Evolutionary conservation across 2,329 filamentous ascomycete genomes (phyloP).

Genomic region (Botrytis byssoidea): DNA sequence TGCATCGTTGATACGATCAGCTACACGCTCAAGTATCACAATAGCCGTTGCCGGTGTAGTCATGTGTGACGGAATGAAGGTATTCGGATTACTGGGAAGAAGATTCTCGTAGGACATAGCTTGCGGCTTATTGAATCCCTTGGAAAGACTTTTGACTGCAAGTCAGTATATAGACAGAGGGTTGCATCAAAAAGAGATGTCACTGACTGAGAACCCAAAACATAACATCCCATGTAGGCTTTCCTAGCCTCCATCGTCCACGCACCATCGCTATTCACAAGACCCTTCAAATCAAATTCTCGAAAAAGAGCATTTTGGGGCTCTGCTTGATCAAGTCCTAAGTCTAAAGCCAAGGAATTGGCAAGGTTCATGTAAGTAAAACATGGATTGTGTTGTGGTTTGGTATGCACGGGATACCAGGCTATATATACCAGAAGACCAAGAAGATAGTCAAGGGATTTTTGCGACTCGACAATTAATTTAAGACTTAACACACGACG

Average conservation of each 20-base stretch:
- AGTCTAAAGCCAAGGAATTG: conserved; percentile 38
- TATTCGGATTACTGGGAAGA: conserved; percentile 21
- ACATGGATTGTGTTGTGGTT: conserved; percentile 35
- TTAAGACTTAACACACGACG: conserved; percentile 34
- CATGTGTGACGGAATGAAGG: conserved; percentile 22
- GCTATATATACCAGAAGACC: conserved; percentile 58
- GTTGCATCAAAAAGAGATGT: background rate
- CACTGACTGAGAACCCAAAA: conserved; percentile 34
- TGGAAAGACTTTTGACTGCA: conserved; percentile 18
- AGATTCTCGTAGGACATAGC: conserved; percentile 31
- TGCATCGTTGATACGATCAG: conserved; percentile 26
- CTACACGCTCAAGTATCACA: conserved; percentile 30
- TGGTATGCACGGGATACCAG: conserved; percentile 48
- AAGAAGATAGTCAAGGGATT: conserved; percentile 56
- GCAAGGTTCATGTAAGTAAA: conserved; percentile 39
- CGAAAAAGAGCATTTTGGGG: conserved; percentile 29
- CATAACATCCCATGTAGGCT: conserved; percentile 38
- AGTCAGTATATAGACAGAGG: background rate
- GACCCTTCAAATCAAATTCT: conserved; percentile 26
- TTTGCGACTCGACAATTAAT: conserved; percentile 54
- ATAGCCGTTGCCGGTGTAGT: conserved; percentile 6
- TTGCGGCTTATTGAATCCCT: conserved; percentile 33
- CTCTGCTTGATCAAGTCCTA: conserved; percentile 35
- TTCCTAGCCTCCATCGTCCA: conserved; percentile 33
- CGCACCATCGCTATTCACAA: conserved; percentile 24